A percentile compares a stretch with the other conserved stretches of the same genome.
phyloP scores from a whole-genome alignment of 1,284 basidiomycete species.

The Puccinia polysora region DNA sequence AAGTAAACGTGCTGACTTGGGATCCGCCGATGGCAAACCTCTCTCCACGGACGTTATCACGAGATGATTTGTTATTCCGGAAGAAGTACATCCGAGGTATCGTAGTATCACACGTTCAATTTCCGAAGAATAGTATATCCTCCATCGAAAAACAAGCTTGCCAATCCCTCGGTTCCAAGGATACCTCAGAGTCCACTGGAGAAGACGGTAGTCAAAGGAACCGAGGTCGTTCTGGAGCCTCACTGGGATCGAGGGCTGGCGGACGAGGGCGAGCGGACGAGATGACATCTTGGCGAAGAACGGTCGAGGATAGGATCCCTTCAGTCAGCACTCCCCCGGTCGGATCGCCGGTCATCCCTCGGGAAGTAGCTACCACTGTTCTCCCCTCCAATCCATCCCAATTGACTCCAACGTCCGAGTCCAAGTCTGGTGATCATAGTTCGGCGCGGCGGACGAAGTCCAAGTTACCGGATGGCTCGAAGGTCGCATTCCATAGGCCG shows the following conservation, averaged over 20 bases:
- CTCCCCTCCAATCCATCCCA: neutral
- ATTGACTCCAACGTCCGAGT: neutral
- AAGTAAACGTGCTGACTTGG: slow-evolving; percentile 38
- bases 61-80: slow-evolving; percentile 39
- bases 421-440: slow-evolving; percentile 1
- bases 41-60: slow-evolving; percentile 34
- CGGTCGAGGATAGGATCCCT: slow-evolving; percentile 9
- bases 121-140: slow-evolving; percentile 22
- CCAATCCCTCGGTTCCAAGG: neutral
- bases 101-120: slow-evolving; percentile 31
- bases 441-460: slow-evolving; percentile 13
- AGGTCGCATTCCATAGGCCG: slow-evolving; percentile 37
- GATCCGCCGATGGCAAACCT: slow-evolving; percentile 35
- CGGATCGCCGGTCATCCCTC: too few relatives aligned
- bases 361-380: neutral
- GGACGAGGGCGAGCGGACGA: slow-evolving; percentile 31
- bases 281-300: slow-evolving; percentile 36
- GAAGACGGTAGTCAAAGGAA: slow-evolving; percentile 14
- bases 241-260: neutral
- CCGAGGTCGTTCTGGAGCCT: slow-evolving; percentile 18
- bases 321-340: too few relatives aligned
- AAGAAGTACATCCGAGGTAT: slow-evolving; percentile 37
- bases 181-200: neutral
- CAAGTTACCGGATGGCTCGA: slow-evolving; percentile 34
- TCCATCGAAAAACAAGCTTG: neutral